Conservation (phyloP, 177 flowering plant species). For the Telopea speciosissima region DNA sequence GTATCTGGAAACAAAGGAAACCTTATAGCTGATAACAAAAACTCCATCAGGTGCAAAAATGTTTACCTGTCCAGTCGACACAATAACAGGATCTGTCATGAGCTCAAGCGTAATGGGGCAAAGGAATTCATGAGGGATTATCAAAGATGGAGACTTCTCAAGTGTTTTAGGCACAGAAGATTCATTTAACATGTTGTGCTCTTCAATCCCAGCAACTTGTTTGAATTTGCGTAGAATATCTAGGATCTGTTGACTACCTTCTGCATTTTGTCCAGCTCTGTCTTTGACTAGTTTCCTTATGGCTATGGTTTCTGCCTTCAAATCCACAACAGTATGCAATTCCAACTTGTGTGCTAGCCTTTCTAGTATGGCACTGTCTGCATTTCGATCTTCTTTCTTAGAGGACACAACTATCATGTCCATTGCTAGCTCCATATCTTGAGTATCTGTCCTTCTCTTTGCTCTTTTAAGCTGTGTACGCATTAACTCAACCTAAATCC, state of each 20-base stretch:
- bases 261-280: constrained; percentile 31
- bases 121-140: constrained; percentile 62
- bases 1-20: too few species aligned
- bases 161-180: constrained; percentile 28
- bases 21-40: not conserved
- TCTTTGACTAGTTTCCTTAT: constrained; percentile 42
- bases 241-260: constrained; percentile 38
- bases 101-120: constrained; percentile 67
- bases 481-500: constrained; percentile 53
- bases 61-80: constrained; percentile 71
- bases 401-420: constrained; percentile 73
- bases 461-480: constrained; percentile 53
- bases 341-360: constrained; percentile 63
- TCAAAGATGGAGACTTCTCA: constrained; percentile 34
- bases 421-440: constrained; percentile 79
- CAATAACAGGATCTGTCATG: constrained; percentile 73
- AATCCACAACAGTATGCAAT: constrained; percentile 42
- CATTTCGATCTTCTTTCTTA: constrained; percentile 39
- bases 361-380: constrained; percentile 61
- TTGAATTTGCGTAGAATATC: constrained; percentile 54
- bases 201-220: constrained; percentile 47
- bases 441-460: constrained; percentile 62
- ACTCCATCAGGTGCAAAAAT: not conserved
- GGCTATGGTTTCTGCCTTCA: constrained; percentile 50
- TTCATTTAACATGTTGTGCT: constrained; percentile 26